Conservation (phyloP, 805 yeast genomes). For the Teunomyces aglyptinius region DNA sequence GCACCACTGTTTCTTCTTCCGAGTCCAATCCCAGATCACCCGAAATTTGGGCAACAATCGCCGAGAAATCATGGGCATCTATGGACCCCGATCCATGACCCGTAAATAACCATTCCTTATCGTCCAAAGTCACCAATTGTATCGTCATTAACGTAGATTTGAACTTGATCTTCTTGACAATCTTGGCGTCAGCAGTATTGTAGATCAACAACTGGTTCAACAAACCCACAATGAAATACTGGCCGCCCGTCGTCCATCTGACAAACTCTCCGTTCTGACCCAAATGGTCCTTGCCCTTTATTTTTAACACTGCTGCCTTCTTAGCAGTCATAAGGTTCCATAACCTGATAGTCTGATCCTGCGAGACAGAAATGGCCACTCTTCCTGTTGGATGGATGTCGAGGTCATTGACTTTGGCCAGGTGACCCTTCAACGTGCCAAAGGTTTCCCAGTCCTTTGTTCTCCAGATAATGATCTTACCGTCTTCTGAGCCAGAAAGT, state of each 20-base stretch:
- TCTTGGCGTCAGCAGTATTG: conserved; percentile 59
- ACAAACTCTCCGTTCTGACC: conserved; percentile 66
- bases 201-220: conserved; percentile 63
- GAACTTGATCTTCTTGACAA: conserved; percentile 51
- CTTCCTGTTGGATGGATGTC: conserved; percentile 89
- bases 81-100: conserved; percentile 76
- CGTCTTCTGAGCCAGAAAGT: conserved; percentile 87
- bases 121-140: conserved; percentile 48
- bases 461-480: conserved; percentile 88
- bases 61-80: conserved; percentile 48
- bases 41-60: conserved; percentile 10
- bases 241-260: conserved; percentile 68
- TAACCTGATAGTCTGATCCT: conserved; percentile 76
- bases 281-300: conserved; percentile 64
- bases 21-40: conserved; percentile 26
- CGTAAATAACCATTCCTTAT: conserved; percentile 55
- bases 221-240: conserved; percentile 72
- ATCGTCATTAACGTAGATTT: conserved; percentile 65
- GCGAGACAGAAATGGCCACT: conserved; percentile 86
- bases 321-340: conserved; percentile 98
- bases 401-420: conserved; percentile 76
- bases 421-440: conserved; percentile 87
- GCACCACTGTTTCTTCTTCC: conserved; percentile 28
- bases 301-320: conserved; percentile 81
- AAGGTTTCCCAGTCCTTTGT: conserved; percentile 95